Base-by-base conservation (phyloP, 352 stramenopile genomes). In the Phytophthora sp. region DNA sequence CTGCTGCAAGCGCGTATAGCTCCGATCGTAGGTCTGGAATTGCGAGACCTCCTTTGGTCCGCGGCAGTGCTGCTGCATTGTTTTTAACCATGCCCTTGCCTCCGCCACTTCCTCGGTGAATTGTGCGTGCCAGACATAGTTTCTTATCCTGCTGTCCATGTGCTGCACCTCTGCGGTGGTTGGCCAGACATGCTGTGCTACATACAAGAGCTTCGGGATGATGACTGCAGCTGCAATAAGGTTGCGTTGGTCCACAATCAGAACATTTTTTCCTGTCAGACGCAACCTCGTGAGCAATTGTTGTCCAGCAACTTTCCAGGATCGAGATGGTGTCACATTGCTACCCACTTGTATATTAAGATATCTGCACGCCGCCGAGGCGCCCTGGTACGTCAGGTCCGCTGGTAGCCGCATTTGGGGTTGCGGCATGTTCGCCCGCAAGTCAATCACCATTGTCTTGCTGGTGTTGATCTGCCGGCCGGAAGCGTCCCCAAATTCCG, bases 61-160 rank as follows among this genome's bases (percentile, higher is more conserved):
- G n/a, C n/a, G n/a, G n/a, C n/a, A n/a, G n/a, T n/a, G n/a, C n/a
- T n/a, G n/a, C n/a, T n/a, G n/a, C n/a, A n/a, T n/a, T n/a, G n/a
- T n/a, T n/a, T n/a, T n/a, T n/a, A n/a, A n/a, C n/a, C n/a, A n/a
- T n/a, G n/a, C n/a, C n/a, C n/a, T n/a, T n/a, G n/a, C n/a, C n/a
- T n/a, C n/a, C n/a, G n/a, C n/a, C n/a, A n/a, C n/a, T n/a, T n/a
- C n/a, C n/a, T n/a, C n/a, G n/a, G n/a, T n/a, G n/a, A n/a, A n/a
- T n/a, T n/a, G n/a, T n/a, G n/a, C n/a, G n/a, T 46, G 21, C 54
- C 53, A 62, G 11, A 62, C 21, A 16, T 29, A 54, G 20, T 55
- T 62, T 4, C n/a, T 15, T 7, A 62, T 61, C n/a, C 13, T 16
- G 1, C 12, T 27, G 0, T 35, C 18, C 5, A 49, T 33, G 6